A percentile compares a stretch with the other conserved stretches of the same genome.
Conservation (phyloP, 23 red algal genomes). For the Agarophyton chilense region DNA sequence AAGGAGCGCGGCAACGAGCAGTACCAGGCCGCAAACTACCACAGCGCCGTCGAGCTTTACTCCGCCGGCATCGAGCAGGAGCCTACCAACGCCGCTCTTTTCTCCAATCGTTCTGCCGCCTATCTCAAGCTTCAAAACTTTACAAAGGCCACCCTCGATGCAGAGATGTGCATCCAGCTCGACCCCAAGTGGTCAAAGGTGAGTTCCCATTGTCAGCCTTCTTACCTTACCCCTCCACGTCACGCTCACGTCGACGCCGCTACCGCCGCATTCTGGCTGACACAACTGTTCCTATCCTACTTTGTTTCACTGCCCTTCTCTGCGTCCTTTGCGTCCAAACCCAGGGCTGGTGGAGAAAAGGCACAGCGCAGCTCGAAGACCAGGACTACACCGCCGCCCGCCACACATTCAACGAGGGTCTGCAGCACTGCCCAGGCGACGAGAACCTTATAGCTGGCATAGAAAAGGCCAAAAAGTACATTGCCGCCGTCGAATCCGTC, state of each 20-base stretch:
- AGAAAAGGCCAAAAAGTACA: constrained; percentile 42
- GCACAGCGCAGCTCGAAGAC: constrained; percentile 68
- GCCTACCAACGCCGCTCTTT: constrained; percentile 76
- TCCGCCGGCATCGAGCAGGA: constrained; percentile 76
- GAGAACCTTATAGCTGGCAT: constrained; percentile 56
- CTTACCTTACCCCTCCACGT: not conserved
- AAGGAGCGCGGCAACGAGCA: constrained; percentile 92
- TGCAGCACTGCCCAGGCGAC: constrained; percentile 68
- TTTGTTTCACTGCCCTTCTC: no score
- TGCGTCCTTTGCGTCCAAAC: not conserved
- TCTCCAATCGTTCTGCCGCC: constrained; percentile 87
- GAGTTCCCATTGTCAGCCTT: not conserved
- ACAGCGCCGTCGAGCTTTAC: constrained; percentile 83
- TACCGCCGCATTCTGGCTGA: no score
- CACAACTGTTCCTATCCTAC: no score
- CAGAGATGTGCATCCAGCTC: constrained; percentile 79
- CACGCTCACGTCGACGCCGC: not conserved
- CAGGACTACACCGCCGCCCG: constrained; percentile 44
- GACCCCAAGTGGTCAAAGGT: constrained; percentile 88
- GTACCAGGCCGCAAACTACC: constrained; percentile 75
- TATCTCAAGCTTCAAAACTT: constrained; percentile 73
- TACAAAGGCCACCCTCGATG: constrained; percentile 72
- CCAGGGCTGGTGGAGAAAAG: constrained; percentile 80
- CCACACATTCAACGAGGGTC: constrained; percentile 57
- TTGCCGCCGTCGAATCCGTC: constrained; percentile 51